Conservation (phyloP, 1,284 basidiomycete genomes). For the Fomitopsis betulina region DNA sequence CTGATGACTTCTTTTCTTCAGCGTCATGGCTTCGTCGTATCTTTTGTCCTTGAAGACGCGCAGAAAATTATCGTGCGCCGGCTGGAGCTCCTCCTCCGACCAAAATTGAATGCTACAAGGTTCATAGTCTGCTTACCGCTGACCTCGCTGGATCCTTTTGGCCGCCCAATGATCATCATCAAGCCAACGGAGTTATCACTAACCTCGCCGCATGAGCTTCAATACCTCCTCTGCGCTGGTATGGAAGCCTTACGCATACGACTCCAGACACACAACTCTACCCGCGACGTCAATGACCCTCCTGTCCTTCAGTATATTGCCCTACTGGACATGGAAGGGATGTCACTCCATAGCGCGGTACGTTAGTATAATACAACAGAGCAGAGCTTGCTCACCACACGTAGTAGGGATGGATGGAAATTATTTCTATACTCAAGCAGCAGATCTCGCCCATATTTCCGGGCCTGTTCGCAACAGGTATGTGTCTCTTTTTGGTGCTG, state of each 20-base stretch:
- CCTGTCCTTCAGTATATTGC: constrained; percentile 63
- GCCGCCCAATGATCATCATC: constrained; percentile 56
- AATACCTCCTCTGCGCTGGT: constrained; percentile 39
- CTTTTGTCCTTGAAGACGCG: constrained; percentile 59
- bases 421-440: constrained; percentile 58
- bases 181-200: constrained; percentile 33
- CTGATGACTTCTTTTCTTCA: constrained; percentile 22
- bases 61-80: constrained; percentile 57
- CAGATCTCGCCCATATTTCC: constrained; percentile 71
- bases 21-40: constrained; percentile 63
- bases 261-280: constrained; percentile 37
- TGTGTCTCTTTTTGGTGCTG: constrained; percentile 14
- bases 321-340: constrained; percentile 60
- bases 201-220: constrained; percentile 31
- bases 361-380: constrained; percentile 22
- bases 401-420: constrained; percentile 47
- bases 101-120: constrained; percentile 20
- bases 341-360: constrained; percentile 59
- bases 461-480: constrained; percentile 73
- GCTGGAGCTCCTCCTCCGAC: constrained; percentile 41
- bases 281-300: constrained; percentile 12
- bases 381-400: not conserved
- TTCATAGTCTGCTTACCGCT: constrained; percentile 47
- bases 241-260: constrained; percentile 54
- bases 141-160: constrained; percentile 49